Evolutionary conservation across 495 filamentous ascomycete genomes (phyloP).

Genomic region (Aspergillus funiculosus): DNA sequence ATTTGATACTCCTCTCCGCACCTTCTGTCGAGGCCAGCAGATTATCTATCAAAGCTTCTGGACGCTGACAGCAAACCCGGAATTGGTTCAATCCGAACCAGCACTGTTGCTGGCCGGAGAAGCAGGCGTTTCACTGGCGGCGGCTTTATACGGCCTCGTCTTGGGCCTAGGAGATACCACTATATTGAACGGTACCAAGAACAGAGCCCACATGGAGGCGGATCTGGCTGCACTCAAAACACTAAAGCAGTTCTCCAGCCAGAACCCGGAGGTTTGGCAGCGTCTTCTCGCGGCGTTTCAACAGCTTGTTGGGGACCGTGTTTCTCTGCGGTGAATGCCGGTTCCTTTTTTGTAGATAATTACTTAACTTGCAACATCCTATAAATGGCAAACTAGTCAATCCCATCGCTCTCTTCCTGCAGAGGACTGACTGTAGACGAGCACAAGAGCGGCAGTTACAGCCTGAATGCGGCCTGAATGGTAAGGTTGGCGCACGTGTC

Average conservation of each 20-base stretch:
- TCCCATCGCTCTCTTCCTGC: too few relatives aligned
- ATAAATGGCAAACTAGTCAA: too few relatives aligned
- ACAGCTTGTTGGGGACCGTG: constrained; percentile 40
- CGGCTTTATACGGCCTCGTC: constrained; percentile 64
- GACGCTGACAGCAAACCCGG: constrained; percentile 68
- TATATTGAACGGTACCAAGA: constrained; percentile 67
- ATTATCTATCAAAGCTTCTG: constrained; percentile 74
- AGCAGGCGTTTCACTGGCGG: constrained; percentile 42
- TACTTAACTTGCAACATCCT: too few relatives aligned
- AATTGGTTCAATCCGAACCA: constrained; percentile 45
- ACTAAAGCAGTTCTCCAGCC: constrained; percentile 44
- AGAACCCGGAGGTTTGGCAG: constrained; percentile 42
- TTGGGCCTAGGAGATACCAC: constrained; percentile 52
- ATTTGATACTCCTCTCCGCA: constrained; percentile 57
- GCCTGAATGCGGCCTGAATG: too few relatives aligned
- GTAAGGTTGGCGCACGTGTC: constrained; percentile 7
- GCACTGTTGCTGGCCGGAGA: constrained; percentile 48
- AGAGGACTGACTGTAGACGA: too few relatives aligned
- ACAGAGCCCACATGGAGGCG: constrained; percentile 54
- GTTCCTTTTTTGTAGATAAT: not conserved
- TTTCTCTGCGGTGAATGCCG: not conserved
- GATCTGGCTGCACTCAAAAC: constrained; percentile 54
- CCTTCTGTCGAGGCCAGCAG: constrained; percentile 53
- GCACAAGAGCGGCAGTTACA: too few relatives aligned
- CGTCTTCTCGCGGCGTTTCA: constrained; percentile 42